These are phyloP conservation scores for Glomus cerebriforme DNA, from an alignment of 192 early-diverging fungal genomes.

Conservation along the genomic window DNA sequence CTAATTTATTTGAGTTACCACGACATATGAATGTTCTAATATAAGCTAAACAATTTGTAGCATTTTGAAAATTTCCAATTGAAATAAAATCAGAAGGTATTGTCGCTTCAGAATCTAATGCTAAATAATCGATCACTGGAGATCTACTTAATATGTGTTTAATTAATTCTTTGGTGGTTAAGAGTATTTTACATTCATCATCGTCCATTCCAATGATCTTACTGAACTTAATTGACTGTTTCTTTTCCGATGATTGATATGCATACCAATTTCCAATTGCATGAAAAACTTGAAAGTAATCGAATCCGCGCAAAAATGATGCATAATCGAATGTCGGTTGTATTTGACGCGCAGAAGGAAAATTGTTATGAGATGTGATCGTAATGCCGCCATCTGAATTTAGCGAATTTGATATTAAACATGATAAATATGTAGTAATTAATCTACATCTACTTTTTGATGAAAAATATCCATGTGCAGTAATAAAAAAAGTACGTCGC, in stretches of 20 bases:
- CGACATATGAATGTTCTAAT: conserved; percentile 4
- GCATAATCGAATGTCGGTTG: neutral
- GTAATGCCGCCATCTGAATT: neutral
- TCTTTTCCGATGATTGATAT: neutral
- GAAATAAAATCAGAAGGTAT: neutral
- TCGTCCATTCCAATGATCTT: neutral
- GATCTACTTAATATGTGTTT: neutral
- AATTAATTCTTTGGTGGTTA: neutral
- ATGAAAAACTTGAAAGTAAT: conserved; percentile 2
- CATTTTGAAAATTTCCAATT: neutral
- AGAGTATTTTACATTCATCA: neutral
- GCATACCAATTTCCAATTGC: conserved; percentile 8
- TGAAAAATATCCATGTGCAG: neutral
- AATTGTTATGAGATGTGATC: neutral
- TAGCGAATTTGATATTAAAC: neutral
- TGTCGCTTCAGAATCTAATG: neutral
- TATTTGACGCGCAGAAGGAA: neutral
- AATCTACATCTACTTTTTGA: conserved; percentile 14
- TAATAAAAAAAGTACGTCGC: conserved; percentile 2
- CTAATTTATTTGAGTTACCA: neutral
- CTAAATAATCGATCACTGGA: neutral
- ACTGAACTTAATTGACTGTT: neutral
- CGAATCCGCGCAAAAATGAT: conserved; percentile 7
- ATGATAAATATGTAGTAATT: neutral
- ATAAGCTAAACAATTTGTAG: neutral